phyloP scores from a whole-genome alignment of 345 rosid species.

The Populus alba region DNA sequence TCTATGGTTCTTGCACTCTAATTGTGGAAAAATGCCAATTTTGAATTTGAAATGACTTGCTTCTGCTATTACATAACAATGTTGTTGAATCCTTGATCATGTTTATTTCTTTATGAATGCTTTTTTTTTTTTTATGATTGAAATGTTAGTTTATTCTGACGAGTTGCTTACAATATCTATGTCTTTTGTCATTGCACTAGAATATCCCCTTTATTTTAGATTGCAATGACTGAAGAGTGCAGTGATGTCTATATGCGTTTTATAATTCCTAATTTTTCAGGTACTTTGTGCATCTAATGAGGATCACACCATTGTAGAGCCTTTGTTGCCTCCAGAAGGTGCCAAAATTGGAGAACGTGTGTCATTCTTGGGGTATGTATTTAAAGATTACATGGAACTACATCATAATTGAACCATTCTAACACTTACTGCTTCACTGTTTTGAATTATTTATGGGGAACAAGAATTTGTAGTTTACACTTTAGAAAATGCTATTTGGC shows the following conservation, averaged over 20 bases:
- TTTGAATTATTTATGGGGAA: neutral
- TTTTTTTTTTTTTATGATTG: too few species aligned
- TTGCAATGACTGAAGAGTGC: neutral
- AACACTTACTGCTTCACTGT: too few species aligned
- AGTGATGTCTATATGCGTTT: neutral
- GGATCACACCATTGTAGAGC: slow-evolving; percentile 77
- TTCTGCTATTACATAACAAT: neutral
- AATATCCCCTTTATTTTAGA: neutral
- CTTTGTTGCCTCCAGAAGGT: slow-evolving; percentile 81
- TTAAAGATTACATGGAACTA: neutral
- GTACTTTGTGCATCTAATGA: slow-evolving; percentile 89
- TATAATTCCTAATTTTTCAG: slow-evolving; percentile 36
- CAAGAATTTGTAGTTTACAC: neutral
- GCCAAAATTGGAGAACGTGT: slow-evolving; percentile 71
- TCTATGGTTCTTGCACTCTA: neutral
- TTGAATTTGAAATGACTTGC: neutral
- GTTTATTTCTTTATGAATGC: too few species aligned
- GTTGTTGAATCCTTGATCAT: neutral
- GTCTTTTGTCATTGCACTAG: neutral
- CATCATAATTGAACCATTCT: neutral
- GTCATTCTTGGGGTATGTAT: slow-evolving; percentile 70
- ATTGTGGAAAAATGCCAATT: neutral
- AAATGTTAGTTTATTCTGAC: neutral
- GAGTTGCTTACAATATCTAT: neutral
- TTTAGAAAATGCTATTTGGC: neutral